Conservation (phyloP, 2,329 filamentous ascomycete genomes). For the Paraphaeosphaeria sporulosa region DNA sequence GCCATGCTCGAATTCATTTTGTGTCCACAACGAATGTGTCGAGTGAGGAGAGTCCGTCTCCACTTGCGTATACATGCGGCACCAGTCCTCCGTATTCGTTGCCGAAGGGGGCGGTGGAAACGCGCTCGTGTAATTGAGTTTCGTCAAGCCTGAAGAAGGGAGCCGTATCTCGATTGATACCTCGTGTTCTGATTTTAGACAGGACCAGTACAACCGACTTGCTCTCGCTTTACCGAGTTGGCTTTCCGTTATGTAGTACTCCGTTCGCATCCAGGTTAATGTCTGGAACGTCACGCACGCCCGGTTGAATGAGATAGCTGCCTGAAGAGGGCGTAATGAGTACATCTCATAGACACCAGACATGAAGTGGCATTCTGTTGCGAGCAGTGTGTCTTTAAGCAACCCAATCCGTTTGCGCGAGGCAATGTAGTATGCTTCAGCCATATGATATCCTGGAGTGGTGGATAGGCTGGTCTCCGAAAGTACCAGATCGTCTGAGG, state of each 20-base stretch:
- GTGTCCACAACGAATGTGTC: slow-evolving; percentile 12
- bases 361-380: slow-evolving; percentile 43
- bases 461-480: slow-evolving; percentile 16
- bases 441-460: slow-evolving; percentile 28
- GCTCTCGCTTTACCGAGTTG: slow-evolving; percentile 24
- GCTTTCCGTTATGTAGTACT: slow-evolving; percentile 16
- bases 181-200: slow-evolving; percentile 43
- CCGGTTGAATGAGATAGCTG: slow-evolving; percentile 42
- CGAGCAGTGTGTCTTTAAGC: slow-evolving; percentile 35
- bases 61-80: slow-evolving; percentile 1
- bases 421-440: slow-evolving; percentile 39
- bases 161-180: slow-evolving; percentile 24
- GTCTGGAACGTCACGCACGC: slow-evolving; percentile 36
- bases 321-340: slow-evolving; percentile 39
- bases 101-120: slow-evolving; percentile 37
- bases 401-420: slow-evolving; percentile 43
- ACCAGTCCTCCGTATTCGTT: slow-evolving; percentile 10
- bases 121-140: slow-evolving; percentile 37
- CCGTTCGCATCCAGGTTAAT: slow-evolving; percentile 5
- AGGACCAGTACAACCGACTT: slow-evolving; percentile 44
- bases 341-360: slow-evolving; percentile 48
- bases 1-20: slow-evolving; percentile 31
- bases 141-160: slow-evolving; percentile 27
- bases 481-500: background rate
- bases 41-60: background rate